Evolutionary conservation across 2,329 filamentous ascomycete genomes (phyloP), one percentile per base, ranked within the genome.

Genomic region (Fusarium sp.): DNA sequence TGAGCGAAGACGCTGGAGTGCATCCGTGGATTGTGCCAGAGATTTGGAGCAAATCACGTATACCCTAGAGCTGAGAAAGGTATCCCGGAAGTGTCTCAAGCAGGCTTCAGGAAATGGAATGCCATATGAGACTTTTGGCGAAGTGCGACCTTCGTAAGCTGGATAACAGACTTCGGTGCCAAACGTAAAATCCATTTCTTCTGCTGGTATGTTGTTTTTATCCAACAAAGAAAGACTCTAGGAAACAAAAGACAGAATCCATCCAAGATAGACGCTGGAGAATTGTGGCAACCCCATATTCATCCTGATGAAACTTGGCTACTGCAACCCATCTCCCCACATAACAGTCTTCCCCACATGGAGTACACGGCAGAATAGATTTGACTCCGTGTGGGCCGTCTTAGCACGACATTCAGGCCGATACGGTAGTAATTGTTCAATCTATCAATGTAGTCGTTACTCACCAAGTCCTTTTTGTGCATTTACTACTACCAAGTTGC

Each of bases 11-110:
- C 74, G 72, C 6, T 80, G 72, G 1, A 88, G 76, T 3, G 79
- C 76, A 43, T 82, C 67, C 0, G 84, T 87, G 37, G 83, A 82
- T 9, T 75, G 76, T 0, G 81, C 75, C 10, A 88, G 73, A 0
- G 85, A 84, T 4, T 74, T 77, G 1, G 85, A 88, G 21, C 49
- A 52, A 0, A 66, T 53, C 0, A 66, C 8, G 1, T 20, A 66
- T 3, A 48, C 55, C 0, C 27, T 20, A 1, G 41, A 46, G 3
- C 21, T 42, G 0, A 31, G 18, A 9, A 57, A 57, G 0, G 33
- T 52, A 2, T 65, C 50, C 1, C 13, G 17, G 6, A 40, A 60
- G 4, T 66, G 63, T 2, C 14, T 23, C 23, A 61, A 31, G n/a
- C 61, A 66, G 1, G 61, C 56, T 5, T 61, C 50, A 0, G 46